Conservation (phyloP, 1,139 yeast species). For the Zygotorulaspora mrakii region DNA sequence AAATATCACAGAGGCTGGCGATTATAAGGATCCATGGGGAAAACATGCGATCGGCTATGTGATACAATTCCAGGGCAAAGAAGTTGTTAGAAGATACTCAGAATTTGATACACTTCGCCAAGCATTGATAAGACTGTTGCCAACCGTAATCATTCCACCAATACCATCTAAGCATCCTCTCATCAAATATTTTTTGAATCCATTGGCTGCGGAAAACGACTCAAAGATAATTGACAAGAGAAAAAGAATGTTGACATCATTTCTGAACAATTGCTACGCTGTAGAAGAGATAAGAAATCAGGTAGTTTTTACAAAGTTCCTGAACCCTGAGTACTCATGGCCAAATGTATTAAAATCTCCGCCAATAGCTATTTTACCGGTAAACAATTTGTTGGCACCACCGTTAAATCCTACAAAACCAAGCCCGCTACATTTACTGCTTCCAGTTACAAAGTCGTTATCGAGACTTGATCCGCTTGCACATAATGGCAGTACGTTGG, state of each 20-base stretch:
- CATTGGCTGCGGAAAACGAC: constrained; percentile 57
- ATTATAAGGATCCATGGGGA: constrained; percentile 42
- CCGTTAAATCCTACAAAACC: constrained; percentile 53
- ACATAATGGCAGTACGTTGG: constrained; percentile 14
- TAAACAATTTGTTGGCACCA: constrained; percentile 53
- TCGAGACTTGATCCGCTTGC: constrained; percentile 26
- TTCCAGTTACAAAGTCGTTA: constrained; percentile 49
- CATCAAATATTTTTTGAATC: constrained; percentile 42
- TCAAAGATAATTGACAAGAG: constrained; percentile 53
- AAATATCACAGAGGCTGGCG: constrained; percentile 34
- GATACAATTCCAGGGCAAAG: constrained; percentile 54
- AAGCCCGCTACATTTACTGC: constrained; percentile 56
- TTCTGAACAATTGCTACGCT: constrained; percentile 69
- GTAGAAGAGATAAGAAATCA: constrained; percentile 50
- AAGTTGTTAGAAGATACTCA: constrained; percentile 80
- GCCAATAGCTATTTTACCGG: constrained; percentile 52
- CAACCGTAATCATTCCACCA: constrained; percentile 87
- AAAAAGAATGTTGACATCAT: constrained; percentile 71
- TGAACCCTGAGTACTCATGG: constrained; percentile 86
- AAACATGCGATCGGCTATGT: constrained; percentile 80
- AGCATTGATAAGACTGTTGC: constrained; percentile 65
- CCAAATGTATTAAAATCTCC: constrained; percentile 51
- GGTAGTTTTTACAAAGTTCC: constrained; percentile 67
- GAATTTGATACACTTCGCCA: constrained; percentile 83
- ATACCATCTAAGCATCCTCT: constrained; percentile 87